Evolutionary conservation across 2,329 filamentous ascomycete species (phyloP).

Genomic region (Aureobasidium mangrovei): DNA sequence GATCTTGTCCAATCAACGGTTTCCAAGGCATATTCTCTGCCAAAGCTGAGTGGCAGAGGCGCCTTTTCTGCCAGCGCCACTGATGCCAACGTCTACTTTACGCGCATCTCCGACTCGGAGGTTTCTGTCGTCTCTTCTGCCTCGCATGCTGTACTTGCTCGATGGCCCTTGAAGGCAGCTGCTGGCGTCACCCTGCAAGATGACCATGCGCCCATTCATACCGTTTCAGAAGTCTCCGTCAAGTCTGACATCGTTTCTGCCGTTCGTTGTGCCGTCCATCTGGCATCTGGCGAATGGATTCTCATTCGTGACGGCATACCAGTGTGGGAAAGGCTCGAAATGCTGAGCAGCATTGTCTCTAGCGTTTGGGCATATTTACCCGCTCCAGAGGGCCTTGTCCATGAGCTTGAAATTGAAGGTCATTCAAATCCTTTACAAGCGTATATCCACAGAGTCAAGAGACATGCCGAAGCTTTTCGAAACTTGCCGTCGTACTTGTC

Average conservation of each 20-base stretch:
- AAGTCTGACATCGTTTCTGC: conserved; percentile 61
- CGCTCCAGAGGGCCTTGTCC: conserved; percentile 62
- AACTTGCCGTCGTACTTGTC: conserved; percentile 66
- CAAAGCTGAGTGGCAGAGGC: conserved; percentile 59
- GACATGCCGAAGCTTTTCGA: conserved; percentile 71
- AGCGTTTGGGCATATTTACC: conserved; percentile 64
- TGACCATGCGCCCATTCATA: conserved; percentile 47
- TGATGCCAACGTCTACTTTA: conserved; percentile 81
- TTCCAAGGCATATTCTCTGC: conserved; percentile 71
- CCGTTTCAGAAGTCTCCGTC: conserved; percentile 72
- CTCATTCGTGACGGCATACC: conserved; percentile 73
- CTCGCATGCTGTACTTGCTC: conserved; percentile 66
- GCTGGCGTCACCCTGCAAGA: conserved; percentile 15
- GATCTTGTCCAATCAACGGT: conserved; percentile 61
- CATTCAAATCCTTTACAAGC: conserved; percentile 71
- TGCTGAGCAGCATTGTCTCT: conserved; percentile 67
- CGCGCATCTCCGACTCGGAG: conserved; percentile 67
- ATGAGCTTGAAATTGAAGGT: conserved; percentile 76
- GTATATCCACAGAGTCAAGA: conserved; percentile 78
- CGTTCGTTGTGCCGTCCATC: conserved; percentile 63
- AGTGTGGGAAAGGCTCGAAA: conserved; percentile 75
- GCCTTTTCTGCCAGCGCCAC: conserved; percentile 71
- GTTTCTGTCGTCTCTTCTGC: conserved; percentile 64
- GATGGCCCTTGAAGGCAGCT: conserved; percentile 54
- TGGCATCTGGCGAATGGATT: conserved; percentile 64